phyloP scores from a whole-genome alignment of 176 grass and related monocot genomes.

The Zea luxurians region DNA sequence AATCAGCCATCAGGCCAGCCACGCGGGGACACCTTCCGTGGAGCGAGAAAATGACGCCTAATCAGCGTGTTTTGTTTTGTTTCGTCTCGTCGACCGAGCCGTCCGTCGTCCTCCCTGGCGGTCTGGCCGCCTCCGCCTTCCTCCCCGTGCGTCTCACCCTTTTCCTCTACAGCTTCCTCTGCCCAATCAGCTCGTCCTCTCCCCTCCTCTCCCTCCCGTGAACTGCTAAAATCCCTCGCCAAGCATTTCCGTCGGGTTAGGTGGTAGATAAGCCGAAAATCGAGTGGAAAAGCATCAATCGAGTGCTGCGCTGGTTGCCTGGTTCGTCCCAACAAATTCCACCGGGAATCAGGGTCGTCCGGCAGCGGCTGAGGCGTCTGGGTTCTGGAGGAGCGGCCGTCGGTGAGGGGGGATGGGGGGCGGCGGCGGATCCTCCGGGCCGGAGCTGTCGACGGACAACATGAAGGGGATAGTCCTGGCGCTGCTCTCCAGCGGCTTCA shows the following conservation, averaged over 20 bases:
- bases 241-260: background rate
- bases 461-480: slow-evolving; percentile 77
- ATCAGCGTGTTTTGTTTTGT: slow-evolving; percentile 21
- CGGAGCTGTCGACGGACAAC: slow-evolving; percentile 81
- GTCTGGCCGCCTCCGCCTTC: background rate
- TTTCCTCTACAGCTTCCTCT: background rate
- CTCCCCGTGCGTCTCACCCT: background rate
- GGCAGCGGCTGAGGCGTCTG: background rate
- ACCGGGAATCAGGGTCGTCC: slow-evolving; percentile 13
- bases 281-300: background rate
- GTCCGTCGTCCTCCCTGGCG: slow-evolving; percentile 18
- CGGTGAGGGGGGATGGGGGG: slow-evolving; percentile 20
- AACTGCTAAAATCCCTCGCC: slow-evolving; percentile 3
- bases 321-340: background rate
- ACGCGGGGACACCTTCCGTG: background rate
- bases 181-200: slow-evolving; percentile 2
- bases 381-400: background rate
- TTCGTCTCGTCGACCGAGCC: background rate
- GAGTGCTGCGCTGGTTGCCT: background rate
- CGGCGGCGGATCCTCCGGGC: background rate
- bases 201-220: background rate
- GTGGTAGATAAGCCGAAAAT: too few species aligned
- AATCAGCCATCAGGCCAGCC: background rate
- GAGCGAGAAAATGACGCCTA: slow-evolving; percentile 21
- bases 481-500: slow-evolving; percentile 88